Evolutionary conservation across 768 basidiomycete species (phyloP), one percentile per base, ranked within the genome.

Genomic region (Psilocybe cyanescens): DNA sequence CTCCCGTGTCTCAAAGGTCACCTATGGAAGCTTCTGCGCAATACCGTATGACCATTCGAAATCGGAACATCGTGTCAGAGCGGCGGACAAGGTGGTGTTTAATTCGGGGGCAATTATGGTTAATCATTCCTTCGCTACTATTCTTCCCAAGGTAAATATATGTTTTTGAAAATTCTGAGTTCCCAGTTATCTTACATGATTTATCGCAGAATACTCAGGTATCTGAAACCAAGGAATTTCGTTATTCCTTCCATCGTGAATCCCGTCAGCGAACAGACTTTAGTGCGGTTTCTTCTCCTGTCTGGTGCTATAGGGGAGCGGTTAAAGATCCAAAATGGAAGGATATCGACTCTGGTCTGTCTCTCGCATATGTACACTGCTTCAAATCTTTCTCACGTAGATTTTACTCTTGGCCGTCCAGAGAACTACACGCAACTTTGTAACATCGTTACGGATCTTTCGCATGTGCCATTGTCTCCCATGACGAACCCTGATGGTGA

Each of bases 181-280:
- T 52, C 41, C 39, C 39, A 73, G 66, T 68, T 35, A 30, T 30
- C 45, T 52, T 4, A 16, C 57, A 24, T 14, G 9, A 45, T 33
- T 51, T 51, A 2, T 75, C 72, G 11, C 41, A 81, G 79, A 75
- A 76, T 2, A 76, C 70, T 6, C 76, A 73, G 35, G 79, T 83
- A 0, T 75, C 72, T 8, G 81, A 81, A 54, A 71, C 75, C n/a
- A 74, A 79, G 65, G 80, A 81, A 59, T 83, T 80, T 60, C 70
- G 75, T 35, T 74, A 74, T 35, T 69, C 65, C 1, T 79, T 74
- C 68, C 46, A 60, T 45, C 51, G 73, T 30, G 71, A 67, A 47
- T 66, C 62, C 6, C 47, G 53, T 33, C 53, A 57, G 6, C 62
- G 45, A 28, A 51, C 44, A 6, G 59, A 63, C 11, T 70, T 66